phyloP scores from a whole-genome alignment of 257 asterid species.

The Catharanthus roseus region DNA sequence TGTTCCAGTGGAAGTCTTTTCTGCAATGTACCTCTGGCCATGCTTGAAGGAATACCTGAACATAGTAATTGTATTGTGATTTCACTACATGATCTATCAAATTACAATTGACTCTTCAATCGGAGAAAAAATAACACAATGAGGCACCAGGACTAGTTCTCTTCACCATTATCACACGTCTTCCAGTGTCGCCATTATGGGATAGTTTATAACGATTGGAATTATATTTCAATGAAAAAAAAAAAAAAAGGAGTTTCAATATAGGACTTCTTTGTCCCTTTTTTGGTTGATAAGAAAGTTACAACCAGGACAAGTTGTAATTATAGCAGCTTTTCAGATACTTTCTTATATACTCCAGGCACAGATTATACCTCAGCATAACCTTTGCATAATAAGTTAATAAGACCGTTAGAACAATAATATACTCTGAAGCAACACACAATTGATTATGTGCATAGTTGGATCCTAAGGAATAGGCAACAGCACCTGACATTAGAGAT shows the following conservation, averaged over 20 bases:
- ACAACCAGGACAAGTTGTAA: neutral
- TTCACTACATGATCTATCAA: neutral
- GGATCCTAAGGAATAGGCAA: slow-evolving; percentile 6
- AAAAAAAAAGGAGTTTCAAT: too few species aligned
- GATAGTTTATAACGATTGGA: neutral
- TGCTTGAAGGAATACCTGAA: slow-evolving; percentile 56
- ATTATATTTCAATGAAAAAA: too few species aligned
- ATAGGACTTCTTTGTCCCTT: neutral
- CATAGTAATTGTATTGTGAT: neutral
- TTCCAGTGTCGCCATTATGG: too few species aligned
- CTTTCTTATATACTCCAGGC: neutral
- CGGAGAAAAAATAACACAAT: neutral
- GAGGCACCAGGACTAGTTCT: neutral
- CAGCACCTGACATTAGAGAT: slow-evolving; percentile 48
- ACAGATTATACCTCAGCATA: neutral
- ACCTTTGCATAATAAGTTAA: neutral
- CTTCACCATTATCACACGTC: too few species aligned
- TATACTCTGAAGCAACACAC: neutral
- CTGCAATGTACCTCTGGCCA: slow-evolving; percentile 34
- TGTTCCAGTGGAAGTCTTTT: slow-evolving; percentile 44
- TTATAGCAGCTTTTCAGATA: neutral
- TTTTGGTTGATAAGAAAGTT: neutral
- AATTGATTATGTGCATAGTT: neutral
- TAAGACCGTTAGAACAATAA: neutral
- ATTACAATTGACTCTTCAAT: neutral